phyloP scores from a whole-genome alignment of 2,329 filamentous ascomycete genomes.

The Penicillium corylophilum region DNA sequence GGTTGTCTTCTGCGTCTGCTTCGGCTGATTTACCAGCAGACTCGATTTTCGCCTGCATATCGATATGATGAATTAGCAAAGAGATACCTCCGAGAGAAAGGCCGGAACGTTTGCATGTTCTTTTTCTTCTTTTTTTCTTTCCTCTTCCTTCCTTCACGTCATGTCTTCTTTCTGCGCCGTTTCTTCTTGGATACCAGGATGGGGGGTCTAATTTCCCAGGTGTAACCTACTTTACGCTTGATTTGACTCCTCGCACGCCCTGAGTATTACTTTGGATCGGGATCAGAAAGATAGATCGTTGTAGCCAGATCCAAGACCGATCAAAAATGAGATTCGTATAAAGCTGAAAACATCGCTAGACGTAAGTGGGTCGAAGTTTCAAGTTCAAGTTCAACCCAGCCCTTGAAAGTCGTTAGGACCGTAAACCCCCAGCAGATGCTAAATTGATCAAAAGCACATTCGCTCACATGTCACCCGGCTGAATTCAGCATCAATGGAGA shows the following conservation, averaged over 20 bases:
- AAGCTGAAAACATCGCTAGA: background rate
- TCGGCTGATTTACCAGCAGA: slow-evolving; percentile 9
- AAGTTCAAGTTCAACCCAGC: too few species aligned
- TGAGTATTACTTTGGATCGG: background rate
- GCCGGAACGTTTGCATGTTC: slow-evolving; percentile 19
- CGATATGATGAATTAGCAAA: slow-evolving; percentile 29
- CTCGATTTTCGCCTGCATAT: slow-evolving; percentile 22
- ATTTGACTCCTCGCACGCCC: slow-evolving; percentile 1
- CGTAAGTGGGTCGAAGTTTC: background rate
- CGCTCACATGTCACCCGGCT: slow-evolving; percentile 1
- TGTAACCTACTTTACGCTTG: background rate
- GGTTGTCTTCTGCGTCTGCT: slow-evolving; percentile 13
- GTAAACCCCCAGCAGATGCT: background rate
- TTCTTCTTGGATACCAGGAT: background rate
- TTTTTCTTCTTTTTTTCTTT: background rate
- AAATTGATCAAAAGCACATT: background rate
- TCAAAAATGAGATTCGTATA: slow-evolving; percentile 5
- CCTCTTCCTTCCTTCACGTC: background rate
- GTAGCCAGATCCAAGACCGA: slow-evolving; percentile 2
- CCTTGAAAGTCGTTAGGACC: background rate
- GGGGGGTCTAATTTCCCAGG: background rate
- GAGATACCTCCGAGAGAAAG: slow-evolving; percentile 27
- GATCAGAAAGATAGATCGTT: slow-evolving; percentile 16
- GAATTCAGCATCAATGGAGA: slow-evolving; percentile 1
- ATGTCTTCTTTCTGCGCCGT: background rate